Conservation (phyloP, 1,139 yeast species). For the Lodderomyces theae region DNA sequence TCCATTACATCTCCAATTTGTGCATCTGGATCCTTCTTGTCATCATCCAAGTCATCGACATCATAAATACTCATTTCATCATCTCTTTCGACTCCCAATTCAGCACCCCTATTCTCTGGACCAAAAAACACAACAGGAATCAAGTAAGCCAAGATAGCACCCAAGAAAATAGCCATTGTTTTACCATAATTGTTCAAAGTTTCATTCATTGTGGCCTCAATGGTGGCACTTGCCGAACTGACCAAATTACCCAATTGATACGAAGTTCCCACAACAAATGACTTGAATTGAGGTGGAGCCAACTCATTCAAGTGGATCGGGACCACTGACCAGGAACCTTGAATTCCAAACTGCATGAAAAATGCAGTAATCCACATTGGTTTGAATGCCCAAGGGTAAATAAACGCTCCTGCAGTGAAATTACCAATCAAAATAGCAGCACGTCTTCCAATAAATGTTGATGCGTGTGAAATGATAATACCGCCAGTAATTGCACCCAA, state of each 20-base stretch:
- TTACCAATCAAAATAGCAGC: slow-evolving; percentile 50
- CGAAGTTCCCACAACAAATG: slow-evolving; percentile 71
- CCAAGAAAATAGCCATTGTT: slow-evolving; percentile 83
- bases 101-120: slow-evolving; percentile 62
- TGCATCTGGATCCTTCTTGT: not conserved
- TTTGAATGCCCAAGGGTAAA: slow-evolving; percentile 71
- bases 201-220: slow-evolving; percentile 58
- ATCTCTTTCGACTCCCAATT: slow-evolving; percentile 26
- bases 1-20: not conserved
- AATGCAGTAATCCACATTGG: slow-evolving; percentile 67
- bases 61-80: slow-evolving; percentile 14
- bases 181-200: slow-evolving; percentile 30
- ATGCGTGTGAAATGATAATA: slow-evolving; percentile 32
- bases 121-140: slow-evolving; percentile 61
- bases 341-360: slow-evolving; percentile 76
- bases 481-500: slow-evolving; percentile 41
- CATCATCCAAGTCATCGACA: slow-evolving; percentile 9
- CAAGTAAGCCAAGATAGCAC: slow-evolving; percentile 68
- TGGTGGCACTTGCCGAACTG: slow-evolving; percentile 80
- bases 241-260: slow-evolving; percentile 85
- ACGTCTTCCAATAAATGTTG: slow-evolving; percentile 38
- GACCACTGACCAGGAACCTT: slow-evolving; percentile 86
- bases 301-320: slow-evolving; percentile 77
- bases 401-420: slow-evolving; percentile 61
- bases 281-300: slow-evolving; percentile 71